A percentile compares a stretch with the other conserved stretches of the same genome.
Conservation (phyloP, 2,329 filamentous ascomycete species). For the Blumeria hordei region DNA sequence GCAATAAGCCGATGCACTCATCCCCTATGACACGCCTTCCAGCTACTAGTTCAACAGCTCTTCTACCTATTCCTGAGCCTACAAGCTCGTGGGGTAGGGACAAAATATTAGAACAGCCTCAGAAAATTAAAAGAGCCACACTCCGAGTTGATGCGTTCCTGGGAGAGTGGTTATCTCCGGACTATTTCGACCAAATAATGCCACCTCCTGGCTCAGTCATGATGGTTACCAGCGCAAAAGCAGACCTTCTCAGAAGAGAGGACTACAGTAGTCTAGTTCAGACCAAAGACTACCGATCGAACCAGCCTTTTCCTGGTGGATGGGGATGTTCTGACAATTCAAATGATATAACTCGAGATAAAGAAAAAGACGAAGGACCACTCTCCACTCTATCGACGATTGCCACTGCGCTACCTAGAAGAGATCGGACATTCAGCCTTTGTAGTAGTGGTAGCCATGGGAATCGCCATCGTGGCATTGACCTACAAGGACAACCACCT, state of each 20-base stretch:
- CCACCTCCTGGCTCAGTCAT: slow-evolving; percentile 65
- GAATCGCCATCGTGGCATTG: slow-evolving; percentile 7
- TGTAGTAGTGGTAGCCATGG: slow-evolving; percentile 12
- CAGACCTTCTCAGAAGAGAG: slow-evolving; percentile 55
- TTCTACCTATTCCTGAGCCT: slow-evolving; percentile 12
- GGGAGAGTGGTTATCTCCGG: slow-evolving; percentile 82
- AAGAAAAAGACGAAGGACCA: slow-evolving; percentile 11
- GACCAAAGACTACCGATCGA: slow-evolving; percentile 9
- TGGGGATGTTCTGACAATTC: slow-evolving; percentile 14
- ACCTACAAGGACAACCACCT: slow-evolving; percentile 2
- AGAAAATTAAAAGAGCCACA: slow-evolving; percentile 27
- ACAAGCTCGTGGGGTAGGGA: slow-evolving; percentile 4
- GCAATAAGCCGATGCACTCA: slow-evolving; percentile 9
- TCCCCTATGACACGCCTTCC: slow-evolving; percentile 13
- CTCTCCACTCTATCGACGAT: slow-evolving; percentile 10
- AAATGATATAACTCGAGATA: slow-evolving; percentile 7
- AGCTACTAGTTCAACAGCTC: slow-evolving; percentile 10
- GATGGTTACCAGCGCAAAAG: slow-evolving; percentile 77
- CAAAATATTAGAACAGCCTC: slow-evolving; percentile 5
- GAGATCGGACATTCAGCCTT: slow-evolving; percentile 15
- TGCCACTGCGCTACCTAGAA: slow-evolving; percentile 9
- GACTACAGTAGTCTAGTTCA: slow-evolving; percentile 28
- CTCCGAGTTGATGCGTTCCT: slow-evolving; percentile 78
- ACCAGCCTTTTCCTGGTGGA: slow-evolving; percentile 17
- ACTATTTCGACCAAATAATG: slow-evolving; percentile 83